These are phyloP conservation scores for Globomyces sp. DNA, from an alignment of 371 early-diverging fungal species.

Conservation along the genomic window DNA sequence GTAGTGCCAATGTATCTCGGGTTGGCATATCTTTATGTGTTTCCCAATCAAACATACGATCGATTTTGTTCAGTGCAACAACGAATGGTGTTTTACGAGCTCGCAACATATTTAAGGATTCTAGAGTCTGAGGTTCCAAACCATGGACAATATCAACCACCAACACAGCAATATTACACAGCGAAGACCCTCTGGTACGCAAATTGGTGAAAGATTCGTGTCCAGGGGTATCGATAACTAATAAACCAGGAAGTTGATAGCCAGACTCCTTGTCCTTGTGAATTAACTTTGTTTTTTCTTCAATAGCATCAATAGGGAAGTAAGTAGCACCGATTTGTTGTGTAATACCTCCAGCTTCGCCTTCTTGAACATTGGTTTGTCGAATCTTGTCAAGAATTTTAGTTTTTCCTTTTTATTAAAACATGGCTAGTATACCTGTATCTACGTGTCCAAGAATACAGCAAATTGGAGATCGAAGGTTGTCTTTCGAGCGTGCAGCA, in stretches of 20 bases:
- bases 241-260: constrained; percentile 94
- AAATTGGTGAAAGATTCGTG: constrained; percentile 99
- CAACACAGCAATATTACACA: constrained; percentile 99
- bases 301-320: constrained; percentile 96
- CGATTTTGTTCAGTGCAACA: constrained; percentile 99
- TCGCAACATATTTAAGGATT: constrained; percentile 93
- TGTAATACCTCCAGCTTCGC: constrained; percentile 99
- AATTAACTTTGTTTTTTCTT: constrained; percentile 83
- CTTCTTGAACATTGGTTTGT: constrained; percentile 99
- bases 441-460: constrained; percentile 99
- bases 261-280: constrained; percentile 31
- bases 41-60: constrained; percentile 98
- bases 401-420: constrained; percentile 64
- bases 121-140: constrained; percentile 98
- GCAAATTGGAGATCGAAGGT: constrained; percentile 98
- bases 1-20: constrained; percentile 74
- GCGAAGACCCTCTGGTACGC: constrained; percentile 96
- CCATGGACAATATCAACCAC: constrained; percentile 99
- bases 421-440: constrained; percentile 57
- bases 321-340: constrained; percentile 99
- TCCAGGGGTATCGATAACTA: constrained; percentile 99
- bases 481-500: constrained; percentile 81
- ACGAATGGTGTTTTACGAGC: constrained; percentile 99
- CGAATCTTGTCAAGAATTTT: constrained; percentile 99
- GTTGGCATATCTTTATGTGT: constrained; percentile 80